Conservation (phyloP, 208 protist genomes). For the Jaenimonas drosophilae region DNA sequence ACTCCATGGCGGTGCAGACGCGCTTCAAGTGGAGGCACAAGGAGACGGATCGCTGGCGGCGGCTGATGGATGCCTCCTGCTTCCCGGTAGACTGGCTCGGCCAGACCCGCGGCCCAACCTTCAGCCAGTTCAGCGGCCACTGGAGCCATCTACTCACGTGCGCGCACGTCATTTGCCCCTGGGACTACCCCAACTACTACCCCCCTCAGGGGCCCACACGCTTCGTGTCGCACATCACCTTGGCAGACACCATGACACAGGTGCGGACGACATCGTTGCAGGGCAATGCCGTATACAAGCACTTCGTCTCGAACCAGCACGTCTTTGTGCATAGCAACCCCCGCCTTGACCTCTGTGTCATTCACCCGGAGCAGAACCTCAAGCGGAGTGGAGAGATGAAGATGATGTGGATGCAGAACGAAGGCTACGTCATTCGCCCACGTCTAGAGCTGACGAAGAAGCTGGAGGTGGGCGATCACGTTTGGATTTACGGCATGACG, state of each 20-base stretch:
- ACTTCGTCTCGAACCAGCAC: constrained; percentile 87
- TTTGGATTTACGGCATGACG: constrained; percentile 87
- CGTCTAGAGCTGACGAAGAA: constrained; percentile 66
- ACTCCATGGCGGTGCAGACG: constrained; percentile 81
- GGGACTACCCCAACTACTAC: constrained; percentile 90
- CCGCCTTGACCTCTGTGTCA: constrained; percentile 76
- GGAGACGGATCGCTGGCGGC: constrained; percentile 84
- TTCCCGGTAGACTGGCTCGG: constrained; percentile 79
- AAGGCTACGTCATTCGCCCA: constrained; percentile 71
- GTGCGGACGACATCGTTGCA: constrained; percentile 71
- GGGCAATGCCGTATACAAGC: constrained; percentile 74
- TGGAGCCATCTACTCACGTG: constrained; percentile 87
- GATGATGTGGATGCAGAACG: constrained; percentile 91
- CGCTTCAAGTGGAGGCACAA: constrained; percentile 90
- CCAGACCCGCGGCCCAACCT: constrained; percentile 64
- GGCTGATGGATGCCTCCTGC: constrained; percentile 86
- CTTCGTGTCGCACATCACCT: constrained; percentile 81
- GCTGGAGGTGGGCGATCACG: constrained; percentile 70
- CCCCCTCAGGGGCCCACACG: constrained; percentile 65
- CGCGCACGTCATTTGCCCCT: constrained; percentile 83
- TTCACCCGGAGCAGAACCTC: constrained; percentile 82
- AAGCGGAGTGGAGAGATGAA: constrained; percentile 87
- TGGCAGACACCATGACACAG: constrained; percentile 83
- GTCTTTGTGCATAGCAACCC: constrained; percentile 85
- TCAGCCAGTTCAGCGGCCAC: constrained; percentile 80